Evolutionary conservation across 2,329 filamentous ascomycete genomes (phyloP), one percentile per base, ranked within the genome.

Genomic region (Aspergillus glaucus): DNA sequence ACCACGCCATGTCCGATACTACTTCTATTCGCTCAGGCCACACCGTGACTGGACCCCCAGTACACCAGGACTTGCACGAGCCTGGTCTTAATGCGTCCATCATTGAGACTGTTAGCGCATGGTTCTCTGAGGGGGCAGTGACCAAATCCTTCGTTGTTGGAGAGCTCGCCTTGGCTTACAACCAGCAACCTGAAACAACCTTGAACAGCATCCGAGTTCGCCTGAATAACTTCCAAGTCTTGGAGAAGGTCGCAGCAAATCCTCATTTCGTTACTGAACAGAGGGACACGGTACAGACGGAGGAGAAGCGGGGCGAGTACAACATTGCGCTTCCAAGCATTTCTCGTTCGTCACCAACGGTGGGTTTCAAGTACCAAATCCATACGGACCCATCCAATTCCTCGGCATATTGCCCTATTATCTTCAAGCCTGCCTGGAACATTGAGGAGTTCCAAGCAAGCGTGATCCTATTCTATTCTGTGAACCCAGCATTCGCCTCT

Each of bases 231-330:
- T 95, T 95, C 64, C 72, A 84, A 8, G 79, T 80, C n/a, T 79
- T 98, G 5, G 93, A 97, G 61, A 90, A 88, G 61, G 91, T 98
- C 49, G 91, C 90, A 0, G 90, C 91, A 1, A 98, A 98, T 66
- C 88, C 89, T 40, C 87, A 90, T 49, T 95, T 97, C 69, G 84
- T 97, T 45, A 82, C 84, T 28, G 86, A 89, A 57, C 75, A 50
- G 8, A 57, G 56, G 22, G 56, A 53, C 45, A 62, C 58, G 34
- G 62, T 60, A 4, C 55, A 56, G 1, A 81, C 85, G 8, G 70
- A 73, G 30, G 71, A 74, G 28, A 83, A 80, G 50, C 79, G 86
- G 3, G 91, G 94, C 50, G 85, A 92, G 62, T 98, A 94, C 70
- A 80, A 75, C 0, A 74, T 98, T 28, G 81, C 91, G 53, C 72